Conservation (phyloP, 2,329 filamentous ascomycete species). For the Septoria petroselini region DNA sequence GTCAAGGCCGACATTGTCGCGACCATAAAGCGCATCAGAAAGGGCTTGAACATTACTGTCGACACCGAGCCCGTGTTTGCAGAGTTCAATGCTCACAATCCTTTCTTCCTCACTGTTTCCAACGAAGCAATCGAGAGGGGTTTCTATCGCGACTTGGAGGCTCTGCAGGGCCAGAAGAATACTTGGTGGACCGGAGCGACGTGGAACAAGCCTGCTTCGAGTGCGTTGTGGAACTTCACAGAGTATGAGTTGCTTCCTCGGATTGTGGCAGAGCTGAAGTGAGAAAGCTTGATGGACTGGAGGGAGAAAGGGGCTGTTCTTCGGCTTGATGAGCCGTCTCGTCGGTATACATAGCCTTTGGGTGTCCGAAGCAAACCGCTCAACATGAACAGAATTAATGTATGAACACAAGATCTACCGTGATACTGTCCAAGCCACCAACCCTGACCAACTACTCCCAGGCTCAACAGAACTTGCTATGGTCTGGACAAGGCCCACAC, state of each 20-base stretch:
- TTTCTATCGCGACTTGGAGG: constrained; percentile 31
- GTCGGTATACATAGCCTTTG: too few species aligned
- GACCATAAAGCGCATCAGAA: constrained; percentile 3
- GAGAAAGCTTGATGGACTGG: neutral
- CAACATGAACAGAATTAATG: too few species aligned
- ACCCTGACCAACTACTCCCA: too few species aligned
- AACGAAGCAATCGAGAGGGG: constrained; percentile 29
- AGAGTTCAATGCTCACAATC: constrained; percentile 30
- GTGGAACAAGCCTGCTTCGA: constrained; percentile 36
- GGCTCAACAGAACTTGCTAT: too few species aligned
- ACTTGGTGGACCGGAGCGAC: constrained; percentile 35
- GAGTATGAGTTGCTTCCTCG: constrained; percentile 21
- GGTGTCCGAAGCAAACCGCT: too few species aligned
- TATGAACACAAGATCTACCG: too few species aligned
- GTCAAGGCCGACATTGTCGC: constrained; percentile 21
- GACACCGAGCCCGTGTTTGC: neutral
- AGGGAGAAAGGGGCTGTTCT: too few species aligned
- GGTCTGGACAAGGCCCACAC: too few species aligned
- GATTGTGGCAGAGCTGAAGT: constrained; percentile 6
- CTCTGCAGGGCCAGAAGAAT: constrained; percentile 29
- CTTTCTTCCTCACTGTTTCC: constrained; percentile 30
- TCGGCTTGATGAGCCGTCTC: too few species aligned
- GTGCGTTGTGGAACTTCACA: constrained; percentile 36
- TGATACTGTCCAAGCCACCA: too few species aligned
- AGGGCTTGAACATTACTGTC: constrained; percentile 1